Evolutionary conservation across 139 green algal species (phyloP), one percentile per base, ranked within the genome.

Genomic region (Astrephomene gubernaculifera): DNA sequence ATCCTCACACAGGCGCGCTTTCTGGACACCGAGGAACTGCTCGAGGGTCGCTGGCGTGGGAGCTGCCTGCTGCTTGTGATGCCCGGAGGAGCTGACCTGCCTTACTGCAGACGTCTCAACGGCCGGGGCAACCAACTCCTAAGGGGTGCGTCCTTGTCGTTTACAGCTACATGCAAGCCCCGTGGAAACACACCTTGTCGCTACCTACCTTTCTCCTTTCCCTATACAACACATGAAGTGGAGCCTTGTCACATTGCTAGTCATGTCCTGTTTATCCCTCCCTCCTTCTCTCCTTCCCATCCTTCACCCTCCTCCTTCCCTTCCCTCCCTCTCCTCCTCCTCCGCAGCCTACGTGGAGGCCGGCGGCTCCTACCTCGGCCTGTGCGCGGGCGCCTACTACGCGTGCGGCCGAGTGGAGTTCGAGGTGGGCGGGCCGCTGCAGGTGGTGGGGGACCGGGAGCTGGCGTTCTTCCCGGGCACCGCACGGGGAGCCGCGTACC

Each of bases 31-130:
- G 52, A 71, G 4, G 89, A 92, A 45, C 74, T 96, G 54, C 85
- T 96, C 41, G 71, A 70, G n/a, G 92, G 92, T 1, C 41, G 7
- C 38, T 96, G 94, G 94, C 49, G 31, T 31, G 31, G 60, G 8
- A 12, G 53, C 21, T 90, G 81, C 57, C 53, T 86, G 33, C 63
- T 94, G 70, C 74, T 97, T 14, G 90, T 95, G 6, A 92, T 97
- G 92, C 93, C 94, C 0, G 94, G 93, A 1, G 94, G 94, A 17
- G 94, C 94, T 14, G 94, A 97, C 87, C 85, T 96, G 79, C 94
- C 94, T 0, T 97, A 96, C 87, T 95, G 92, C 88, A 87, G 86
- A n/a, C 69, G 87, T 53, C 83, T 97, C 19, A 96, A 96, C 19
- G 94, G 93, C 21, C 41, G 19, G 4, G 94, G 94, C 65, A 96